Percentiles rank a stretch among this genome's conserved stretches.
These are phyloP conservation scores for Pichia cactophila DNA, from an alignment of 1,139 yeast species.

Conservation along the genomic window DNA sequence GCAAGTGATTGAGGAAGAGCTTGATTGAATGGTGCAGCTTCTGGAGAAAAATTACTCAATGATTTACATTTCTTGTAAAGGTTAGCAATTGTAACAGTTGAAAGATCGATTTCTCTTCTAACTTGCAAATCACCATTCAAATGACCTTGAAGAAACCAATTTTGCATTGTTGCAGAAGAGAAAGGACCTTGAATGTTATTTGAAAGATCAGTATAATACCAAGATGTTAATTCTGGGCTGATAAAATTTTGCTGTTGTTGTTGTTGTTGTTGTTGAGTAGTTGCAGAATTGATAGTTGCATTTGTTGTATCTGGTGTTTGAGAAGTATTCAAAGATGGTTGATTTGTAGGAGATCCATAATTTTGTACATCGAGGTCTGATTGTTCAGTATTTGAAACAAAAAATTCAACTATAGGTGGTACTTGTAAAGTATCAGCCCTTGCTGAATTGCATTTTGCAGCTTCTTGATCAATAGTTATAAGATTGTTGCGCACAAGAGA, in stretches of 20 bases:
- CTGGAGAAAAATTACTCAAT: constrained; percentile 23
- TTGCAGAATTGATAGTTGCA: not conserved
- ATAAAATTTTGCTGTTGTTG: too few species aligned
- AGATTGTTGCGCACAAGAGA: not conserved
- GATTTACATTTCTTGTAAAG: constrained; percentile 6
- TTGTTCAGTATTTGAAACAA: not conserved
- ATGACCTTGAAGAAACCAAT: constrained; percentile 63
- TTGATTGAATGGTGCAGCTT: constrained; percentile 8
- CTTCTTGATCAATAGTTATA: constrained; percentile 1
- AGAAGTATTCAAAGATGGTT: not conserved
- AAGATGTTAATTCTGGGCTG: constrained; percentile 20
- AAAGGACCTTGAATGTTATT: constrained; percentile 80
- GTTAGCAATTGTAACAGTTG: constrained; percentile 37
- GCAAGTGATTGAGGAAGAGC: constrained; percentile 2
- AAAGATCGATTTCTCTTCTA: constrained; percentile 44
- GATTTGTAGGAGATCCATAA: not conserved
- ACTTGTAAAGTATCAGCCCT: constrained; percentile 3
- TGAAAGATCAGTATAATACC: constrained; percentile 68
- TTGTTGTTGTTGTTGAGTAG: not conserved
- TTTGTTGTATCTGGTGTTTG: constrained; percentile 1
- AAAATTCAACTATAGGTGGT: constrained; percentile 3
- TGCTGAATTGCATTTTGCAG: constrained; percentile 4
- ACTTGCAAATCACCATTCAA: constrained; percentile 47
- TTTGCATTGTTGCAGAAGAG: constrained; percentile 67
- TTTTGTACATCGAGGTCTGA: not conserved